Evolutionary conservation across 352 stramenopile species (phyloP).

Genomic region (Phytophthora podocarpi): DNA sequence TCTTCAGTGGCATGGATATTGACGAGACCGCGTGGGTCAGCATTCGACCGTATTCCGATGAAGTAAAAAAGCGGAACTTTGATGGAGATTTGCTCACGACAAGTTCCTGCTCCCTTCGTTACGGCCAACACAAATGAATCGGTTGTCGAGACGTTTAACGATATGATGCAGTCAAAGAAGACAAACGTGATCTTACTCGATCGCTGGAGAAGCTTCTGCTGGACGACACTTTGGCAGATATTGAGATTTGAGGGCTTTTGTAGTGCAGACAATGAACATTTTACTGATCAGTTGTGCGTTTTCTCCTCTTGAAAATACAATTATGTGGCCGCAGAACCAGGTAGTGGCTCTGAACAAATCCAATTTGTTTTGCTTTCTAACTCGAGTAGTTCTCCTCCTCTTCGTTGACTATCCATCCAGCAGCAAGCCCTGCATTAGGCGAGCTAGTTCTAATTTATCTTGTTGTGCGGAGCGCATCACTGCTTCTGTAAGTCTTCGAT

Average conservation of each 20-base stretch:
- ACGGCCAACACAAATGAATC: background rate
- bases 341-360: too few species aligned
- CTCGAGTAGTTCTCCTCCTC: too few species aligned
- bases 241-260: too few species aligned
- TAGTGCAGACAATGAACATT: too few species aligned
- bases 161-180: slow-evolving; percentile 4
- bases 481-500: background rate
- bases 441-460: slow-evolving; percentile 1
- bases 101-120: background rate
- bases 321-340: too few species aligned
- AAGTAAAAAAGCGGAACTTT: background rate
- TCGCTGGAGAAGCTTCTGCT: slow-evolving; percentile 3
- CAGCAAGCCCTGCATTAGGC: slow-evolving; percentile 8
- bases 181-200: background rate
- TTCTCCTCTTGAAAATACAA: too few species aligned
- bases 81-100: slow-evolving; percentile 9
- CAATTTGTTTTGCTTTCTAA: too few species aligned
- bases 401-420: too few species aligned
- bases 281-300: too few species aligned
- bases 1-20: slow-evolving; percentile 40
- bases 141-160: background rate
- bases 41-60: slow-evolving; percentile 1
- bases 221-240: background rate
- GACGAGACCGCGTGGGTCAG: slow-evolving; percentile 48
- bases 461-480: slow-evolving; percentile 3